Evolutionary conservation across 768 basidiomycete genomes (phyloP).

Genomic region (Melanogaster broomeanus): DNA sequence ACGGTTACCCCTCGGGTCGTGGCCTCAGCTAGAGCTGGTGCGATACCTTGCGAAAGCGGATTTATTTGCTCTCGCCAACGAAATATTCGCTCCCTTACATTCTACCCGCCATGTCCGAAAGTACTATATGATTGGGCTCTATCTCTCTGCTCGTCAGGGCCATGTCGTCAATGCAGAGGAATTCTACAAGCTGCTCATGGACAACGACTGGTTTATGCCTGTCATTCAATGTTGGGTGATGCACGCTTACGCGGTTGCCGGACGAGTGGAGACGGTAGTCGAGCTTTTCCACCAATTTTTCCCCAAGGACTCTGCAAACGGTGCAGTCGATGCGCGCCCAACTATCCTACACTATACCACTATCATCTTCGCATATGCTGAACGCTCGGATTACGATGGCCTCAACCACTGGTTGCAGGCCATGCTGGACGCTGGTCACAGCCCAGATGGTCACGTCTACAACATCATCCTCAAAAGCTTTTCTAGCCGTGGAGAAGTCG

Average conservation of each 20-base stretch:
- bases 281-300: constrained; percentile 59
- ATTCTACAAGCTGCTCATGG: constrained; percentile 41
- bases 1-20: constrained; percentile 27
- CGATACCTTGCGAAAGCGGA: constrained; percentile 44
- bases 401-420: constrained; percentile 55
- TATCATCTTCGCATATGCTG: constrained; percentile 56
- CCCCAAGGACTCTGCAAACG: constrained; percentile 35
- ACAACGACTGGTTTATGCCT: constrained; percentile 24
- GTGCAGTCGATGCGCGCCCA: constrained; percentile 38
- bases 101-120: constrained; percentile 14
- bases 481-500: constrained; percentile 54
- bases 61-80: constrained; percentile 44
- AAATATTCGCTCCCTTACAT: constrained; percentile 39
- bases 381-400: constrained; percentile 45
- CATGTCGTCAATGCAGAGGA: constrained; percentile 44
- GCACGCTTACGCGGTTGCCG: constrained; percentile 53
- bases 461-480: constrained; percentile 62
- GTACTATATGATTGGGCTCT: constrained; percentile 47
- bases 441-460: constrained; percentile 58
- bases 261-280: constrained; percentile 41
- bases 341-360: constrained; percentile 53
- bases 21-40: constrained; percentile 38
- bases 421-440: constrained; percentile 49
- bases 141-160: constrained; percentile 55
- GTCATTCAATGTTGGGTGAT: constrained; percentile 49